phyloP scores from a whole-genome alignment of 768 basidiomycete species.

The Peribolospora baueri region DNA sequence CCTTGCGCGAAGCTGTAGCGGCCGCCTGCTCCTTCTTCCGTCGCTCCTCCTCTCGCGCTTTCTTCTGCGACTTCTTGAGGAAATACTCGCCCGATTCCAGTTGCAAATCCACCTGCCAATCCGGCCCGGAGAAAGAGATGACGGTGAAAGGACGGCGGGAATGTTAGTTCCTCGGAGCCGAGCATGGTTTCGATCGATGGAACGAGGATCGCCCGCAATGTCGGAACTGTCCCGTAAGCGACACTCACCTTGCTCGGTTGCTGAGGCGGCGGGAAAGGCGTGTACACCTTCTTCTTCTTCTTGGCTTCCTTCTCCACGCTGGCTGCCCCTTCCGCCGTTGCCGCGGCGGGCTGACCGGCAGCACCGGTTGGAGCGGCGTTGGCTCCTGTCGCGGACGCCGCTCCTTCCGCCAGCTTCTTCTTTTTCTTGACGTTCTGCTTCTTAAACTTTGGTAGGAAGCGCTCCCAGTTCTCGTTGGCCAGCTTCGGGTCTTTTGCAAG shows the following conservation, averaged over 20 bases:
- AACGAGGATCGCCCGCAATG: neutral
- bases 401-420: constrained; percentile 24
- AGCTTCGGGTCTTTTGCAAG: constrained; percentile 94
- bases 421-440: constrained; percentile 83
- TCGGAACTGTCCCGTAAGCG: neutral
- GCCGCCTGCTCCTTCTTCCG: constrained; percentile 75
- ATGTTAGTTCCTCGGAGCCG: too few relatives aligned
- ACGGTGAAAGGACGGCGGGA: too few relatives aligned
- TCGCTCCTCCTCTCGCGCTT: constrained; percentile 41
- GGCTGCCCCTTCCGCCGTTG: constrained; percentile 60
- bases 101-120: constrained; percentile 55
- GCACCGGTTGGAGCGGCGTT: constrained; percentile 27
- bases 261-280: constrained; percentile 95
- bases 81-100: constrained; percentile 96
- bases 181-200: too few relatives aligned
- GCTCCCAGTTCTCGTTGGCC: constrained; percentile 80
- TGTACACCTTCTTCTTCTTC: constrained; percentile 45
- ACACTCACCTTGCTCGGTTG: constrained; percentile 55
- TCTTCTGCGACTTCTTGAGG: constrained; percentile 73
- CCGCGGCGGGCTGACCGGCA: constrained; percentile 29
- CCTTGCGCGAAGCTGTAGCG: constrained; percentile 39
- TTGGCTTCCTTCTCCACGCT: constrained; percentile 64
- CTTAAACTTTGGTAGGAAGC: constrained; percentile 88
- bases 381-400: constrained; percentile 16
- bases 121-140: neutral